These are phyloP conservation scores for Adansonia digitata DNA, from an alignment of 345 rosid species.

Conservation along the genomic window DNA sequence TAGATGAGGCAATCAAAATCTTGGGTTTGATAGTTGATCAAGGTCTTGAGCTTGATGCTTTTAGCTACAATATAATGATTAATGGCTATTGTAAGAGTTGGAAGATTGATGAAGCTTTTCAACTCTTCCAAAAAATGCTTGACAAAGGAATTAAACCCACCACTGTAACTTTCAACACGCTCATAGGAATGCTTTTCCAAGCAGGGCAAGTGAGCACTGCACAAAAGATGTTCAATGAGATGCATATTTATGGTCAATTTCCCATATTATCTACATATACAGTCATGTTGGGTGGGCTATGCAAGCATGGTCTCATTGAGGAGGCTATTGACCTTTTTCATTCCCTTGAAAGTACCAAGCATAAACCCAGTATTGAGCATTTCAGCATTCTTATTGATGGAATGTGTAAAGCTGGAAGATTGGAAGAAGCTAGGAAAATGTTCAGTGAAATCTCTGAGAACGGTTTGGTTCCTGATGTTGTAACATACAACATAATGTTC, in stretches of 20 bases:
- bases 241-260: conserved; percentile 1
- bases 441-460: not conserved
- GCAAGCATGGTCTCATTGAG: conserved; percentile 4
- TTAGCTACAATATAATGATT: conserved; percentile 23
- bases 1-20: conserved; percentile 24
- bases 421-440: not conserved
- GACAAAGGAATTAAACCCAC: conserved; percentile 8
- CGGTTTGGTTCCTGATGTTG: conserved; percentile 12
- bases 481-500: conserved; percentile 15
- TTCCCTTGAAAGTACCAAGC: not conserved
- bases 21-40: conserved; percentile 19
- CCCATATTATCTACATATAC: conserved; percentile 1
- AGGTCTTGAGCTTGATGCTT: conserved; percentile 1
- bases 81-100: conserved; percentile 4
- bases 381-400: conserved; percentile 8
- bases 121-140: conserved; percentile 13
- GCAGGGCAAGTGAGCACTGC: not conserved
- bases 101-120: conserved; percentile 10
- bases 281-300: conserved; percentile 5
- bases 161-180: not conserved
- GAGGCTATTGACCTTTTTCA: conserved; percentile 2
- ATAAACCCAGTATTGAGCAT: not conserved
- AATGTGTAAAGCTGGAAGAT: conserved; percentile 7
- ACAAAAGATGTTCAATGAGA: not conserved
- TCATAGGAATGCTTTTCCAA: conserved; percentile 5